Conservation (phyloP, 805 yeast genomes). For the Starmerella kuoi region DNA sequence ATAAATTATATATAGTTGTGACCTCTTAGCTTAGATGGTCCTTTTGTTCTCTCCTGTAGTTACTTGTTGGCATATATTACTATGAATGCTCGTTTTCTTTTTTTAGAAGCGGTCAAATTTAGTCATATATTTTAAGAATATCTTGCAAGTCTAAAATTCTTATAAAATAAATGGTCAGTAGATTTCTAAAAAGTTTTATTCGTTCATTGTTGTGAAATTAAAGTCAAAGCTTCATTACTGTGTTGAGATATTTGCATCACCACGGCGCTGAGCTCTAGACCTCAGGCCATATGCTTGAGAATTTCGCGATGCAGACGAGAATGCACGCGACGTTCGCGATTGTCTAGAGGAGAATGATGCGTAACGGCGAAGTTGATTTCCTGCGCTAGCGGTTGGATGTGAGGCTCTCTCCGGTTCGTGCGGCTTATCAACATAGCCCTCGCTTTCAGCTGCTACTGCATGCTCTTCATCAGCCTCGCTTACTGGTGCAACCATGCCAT, state of each 20-base stretch:
- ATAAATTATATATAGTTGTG: not conserved
- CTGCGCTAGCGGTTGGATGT: not conserved
- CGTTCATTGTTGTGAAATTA: no score
- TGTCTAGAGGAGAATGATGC: constrained; percentile 8
- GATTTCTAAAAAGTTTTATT: no score
- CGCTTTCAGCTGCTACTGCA: not conserved
- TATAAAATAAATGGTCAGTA: no score
- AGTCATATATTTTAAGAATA: no score
- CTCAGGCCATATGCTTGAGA: constrained; percentile 9
- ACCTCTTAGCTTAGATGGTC: not conserved
- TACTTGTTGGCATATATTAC: no score
- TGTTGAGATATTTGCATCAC: not conserved
- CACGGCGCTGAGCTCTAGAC: constrained; percentile 2
- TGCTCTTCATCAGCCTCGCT: not conserved
- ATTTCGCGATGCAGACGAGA: constrained; percentile 8
- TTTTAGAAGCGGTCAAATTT: no score
- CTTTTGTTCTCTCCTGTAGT: not conserved
- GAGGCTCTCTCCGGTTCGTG: not conserved
- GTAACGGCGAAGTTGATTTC: constrained; percentile 1
- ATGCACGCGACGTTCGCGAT: constrained; percentile 9
- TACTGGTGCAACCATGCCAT: constrained; percentile 14
- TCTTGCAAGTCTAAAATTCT: no score
- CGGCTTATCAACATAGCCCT: constrained; percentile 9
- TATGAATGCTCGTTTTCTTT: no score
- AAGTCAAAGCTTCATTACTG: no score